A percentile compares a stretch with the other conserved stretches of the same genome.
Evolutionary conservation across 1,139 yeast species (phyloP).

Genomic region (Candida sp.): DNA sequence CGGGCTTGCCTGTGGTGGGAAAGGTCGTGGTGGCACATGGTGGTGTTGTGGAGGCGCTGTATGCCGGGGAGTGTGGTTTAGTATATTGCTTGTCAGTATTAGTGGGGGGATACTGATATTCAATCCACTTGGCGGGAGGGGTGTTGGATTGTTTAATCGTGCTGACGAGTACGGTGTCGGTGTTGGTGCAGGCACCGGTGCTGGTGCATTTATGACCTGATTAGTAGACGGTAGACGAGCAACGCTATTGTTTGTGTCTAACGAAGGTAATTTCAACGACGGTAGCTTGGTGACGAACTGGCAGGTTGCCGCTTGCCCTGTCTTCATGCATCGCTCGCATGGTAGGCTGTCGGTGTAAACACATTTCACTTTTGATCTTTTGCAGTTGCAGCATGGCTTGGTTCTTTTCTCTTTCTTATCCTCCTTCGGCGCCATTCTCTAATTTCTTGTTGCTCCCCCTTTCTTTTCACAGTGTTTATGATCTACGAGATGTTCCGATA

Average conservation of each 20-base stretch:
- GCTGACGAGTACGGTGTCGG: neutral
- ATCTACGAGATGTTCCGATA: neutral
- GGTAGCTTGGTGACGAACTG: constrained; percentile 62
- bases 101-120: neutral
- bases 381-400: constrained; percentile 69
- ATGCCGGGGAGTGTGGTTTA: neutral
- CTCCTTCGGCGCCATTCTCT: constrained; percentile 3
- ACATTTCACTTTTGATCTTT: constrained; percentile 68
- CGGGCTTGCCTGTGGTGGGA: neutral
- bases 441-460: neutral
- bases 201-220: neutral
- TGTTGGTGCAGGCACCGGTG: neutral
- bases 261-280: constrained; percentile 38
- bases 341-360: constrained; percentile 50
- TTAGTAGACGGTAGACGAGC: constrained; percentile 1
- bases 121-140: neutral
- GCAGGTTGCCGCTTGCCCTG: constrained; percentile 51
- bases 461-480: neutral
- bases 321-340: constrained; percentile 61
- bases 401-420: constrained; percentile 42
- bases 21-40: neutral
- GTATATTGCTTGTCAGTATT: neutral
- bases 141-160: constrained; percentile 3
- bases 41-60: neutral
- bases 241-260: constrained; percentile 4